Evolutionary conservation across 345 rosid genomes (phyloP).

Genomic region (Salix viminalis): DNA sequence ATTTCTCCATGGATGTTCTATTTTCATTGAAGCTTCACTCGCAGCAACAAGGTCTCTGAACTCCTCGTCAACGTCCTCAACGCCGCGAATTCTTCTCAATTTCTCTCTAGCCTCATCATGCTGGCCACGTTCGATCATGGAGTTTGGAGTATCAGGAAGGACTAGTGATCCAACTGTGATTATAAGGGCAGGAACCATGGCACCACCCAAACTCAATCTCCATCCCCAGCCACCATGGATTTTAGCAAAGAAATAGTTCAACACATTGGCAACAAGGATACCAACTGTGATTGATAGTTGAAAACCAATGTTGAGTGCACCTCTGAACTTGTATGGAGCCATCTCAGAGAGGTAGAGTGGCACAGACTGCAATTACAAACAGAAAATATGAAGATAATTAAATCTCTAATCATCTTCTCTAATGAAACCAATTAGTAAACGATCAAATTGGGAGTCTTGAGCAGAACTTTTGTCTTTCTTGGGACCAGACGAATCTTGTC

Average conservation of each 20-base stretch:
- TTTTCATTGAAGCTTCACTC: slow-evolving; percentile 62
- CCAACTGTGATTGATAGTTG: slow-evolving; percentile 90
- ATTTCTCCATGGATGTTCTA: slow-evolving; percentile 80
- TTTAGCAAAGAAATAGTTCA: slow-evolving; percentile 81
- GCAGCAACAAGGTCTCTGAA: slow-evolving; percentile 68
- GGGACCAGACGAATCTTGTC: slow-evolving; percentile 22
- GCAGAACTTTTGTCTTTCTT: neutral
- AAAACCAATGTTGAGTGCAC: slow-evolving; percentile 85
- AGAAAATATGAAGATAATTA: neutral
- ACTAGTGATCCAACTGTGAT: slow-evolving; percentile 68
- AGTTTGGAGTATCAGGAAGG: slow-evolving; percentile 94
- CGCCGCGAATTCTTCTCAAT: slow-evolving; percentile 64
- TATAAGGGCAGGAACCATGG: slow-evolving; percentile 92
- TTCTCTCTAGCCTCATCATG: slow-evolving; percentile 54
- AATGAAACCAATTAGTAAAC: neutral
- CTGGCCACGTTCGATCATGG: slow-evolving; percentile 85
- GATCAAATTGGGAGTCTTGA: neutral
- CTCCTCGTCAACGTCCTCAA: slow-evolving; percentile 69
- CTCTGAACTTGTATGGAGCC: slow-evolving; percentile 97
- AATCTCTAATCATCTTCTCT: neutral
- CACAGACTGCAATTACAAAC: slow-evolving; percentile 59
- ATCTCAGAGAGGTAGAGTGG: slow-evolving; percentile 94
- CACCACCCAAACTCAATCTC: slow-evolving; percentile 92
- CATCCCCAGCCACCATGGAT: slow-evolving; percentile 90
- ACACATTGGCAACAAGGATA: slow-evolving; percentile 69